Base-by-base conservation (phyloP, 169 alveolate genomes). In the Plasmodium gaboni region DNA sequence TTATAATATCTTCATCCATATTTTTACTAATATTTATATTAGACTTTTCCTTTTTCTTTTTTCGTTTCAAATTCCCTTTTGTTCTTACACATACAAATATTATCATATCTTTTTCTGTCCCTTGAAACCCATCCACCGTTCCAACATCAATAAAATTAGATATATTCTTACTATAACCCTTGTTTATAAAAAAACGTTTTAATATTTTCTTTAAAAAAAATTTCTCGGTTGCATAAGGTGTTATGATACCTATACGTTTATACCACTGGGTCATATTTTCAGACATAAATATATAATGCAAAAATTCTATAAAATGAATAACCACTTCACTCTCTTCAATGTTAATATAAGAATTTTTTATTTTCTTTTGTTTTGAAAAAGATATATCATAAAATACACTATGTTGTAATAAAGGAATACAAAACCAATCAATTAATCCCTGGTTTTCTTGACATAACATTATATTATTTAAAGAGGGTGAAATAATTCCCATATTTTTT, bases 91-190 rank as follows among this genome's bases (percentile, higher is more conserved):
- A 73, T 96, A 99, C 96, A 92, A 99, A 97, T 8, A 99, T 96
- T 22, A 99, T 97, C 12, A 98, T 95, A 83, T 98, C 99, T 80
- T 98, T 98, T 94, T 99, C 99, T 91, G 98, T 96, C 0, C 99
- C 99, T 94, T 99, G 99, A 92, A 97, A 98, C 4, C 99, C 99
- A 93, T 99, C 99, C 2, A 99, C 99, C 0, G 99, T 98, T 74
- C 98, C 96, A 2, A 98, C 98, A 89, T 99, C 99, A 5, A 98
- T 95, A 64, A 71, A 69, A 51, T 59, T 88, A 2, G 91, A 83
- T 68, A 83, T 63, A 57, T 86, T 67, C 42, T 48, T 86, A 26
- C 72, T 60, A 24, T 72, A 69, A 5, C 80, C 80, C 24, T 60
- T 48, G 48, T 61, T 86, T 26, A 15, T 61, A 24, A 86, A 86